Conservation (phyloP, 129 eudicot species). For the Pseudognaphalium luteoalbum region DNA sequence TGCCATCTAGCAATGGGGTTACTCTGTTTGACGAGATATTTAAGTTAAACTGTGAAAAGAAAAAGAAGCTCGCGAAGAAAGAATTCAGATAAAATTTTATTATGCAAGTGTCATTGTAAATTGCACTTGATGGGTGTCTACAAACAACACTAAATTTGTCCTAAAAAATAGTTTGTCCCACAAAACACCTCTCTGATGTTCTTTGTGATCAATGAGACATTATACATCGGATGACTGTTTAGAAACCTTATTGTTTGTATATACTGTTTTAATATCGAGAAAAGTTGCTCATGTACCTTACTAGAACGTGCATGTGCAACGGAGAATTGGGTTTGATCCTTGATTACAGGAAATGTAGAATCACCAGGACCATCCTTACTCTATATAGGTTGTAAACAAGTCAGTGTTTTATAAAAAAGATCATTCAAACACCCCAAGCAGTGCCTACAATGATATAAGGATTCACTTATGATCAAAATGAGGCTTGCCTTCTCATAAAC, state of each 20-base stretch:
- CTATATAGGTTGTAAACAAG: conserved; percentile 33
- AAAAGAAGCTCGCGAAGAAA: background rate
- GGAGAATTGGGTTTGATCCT: conserved; percentile 73
- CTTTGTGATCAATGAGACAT: conserved; percentile 18
- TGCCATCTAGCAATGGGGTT: conserved; percentile 93
- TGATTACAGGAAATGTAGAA: conserved; percentile 66
- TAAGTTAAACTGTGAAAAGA: background rate
- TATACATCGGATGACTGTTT: background rate
- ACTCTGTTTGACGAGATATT: conserved; percentile 40
- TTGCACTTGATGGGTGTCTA: conserved; percentile 16
- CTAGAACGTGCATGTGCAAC: conserved; percentile 82
- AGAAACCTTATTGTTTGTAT: conserved; percentile 7
- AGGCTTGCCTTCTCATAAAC: conserved; percentile 80
- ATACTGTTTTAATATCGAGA: background rate
- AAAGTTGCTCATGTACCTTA: conserved; percentile 49
- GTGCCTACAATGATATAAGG: background rate
- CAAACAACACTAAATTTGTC: background rate
- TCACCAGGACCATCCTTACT: conserved; percentile 72
- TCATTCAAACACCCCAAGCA: conserved; percentile 5
- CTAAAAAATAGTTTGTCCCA: background rate
- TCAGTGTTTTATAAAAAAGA: background rate
- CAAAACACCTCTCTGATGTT: background rate
- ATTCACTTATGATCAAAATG: conserved; percentile 18
- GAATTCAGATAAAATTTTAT: background rate
- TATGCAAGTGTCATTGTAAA: background rate